Percentiles rank a stretch among this genome's conserved stretches.
Conservation (phyloP, 129 eudicot genomes). For the Pseudognaphalium luteoalbum region DNA sequence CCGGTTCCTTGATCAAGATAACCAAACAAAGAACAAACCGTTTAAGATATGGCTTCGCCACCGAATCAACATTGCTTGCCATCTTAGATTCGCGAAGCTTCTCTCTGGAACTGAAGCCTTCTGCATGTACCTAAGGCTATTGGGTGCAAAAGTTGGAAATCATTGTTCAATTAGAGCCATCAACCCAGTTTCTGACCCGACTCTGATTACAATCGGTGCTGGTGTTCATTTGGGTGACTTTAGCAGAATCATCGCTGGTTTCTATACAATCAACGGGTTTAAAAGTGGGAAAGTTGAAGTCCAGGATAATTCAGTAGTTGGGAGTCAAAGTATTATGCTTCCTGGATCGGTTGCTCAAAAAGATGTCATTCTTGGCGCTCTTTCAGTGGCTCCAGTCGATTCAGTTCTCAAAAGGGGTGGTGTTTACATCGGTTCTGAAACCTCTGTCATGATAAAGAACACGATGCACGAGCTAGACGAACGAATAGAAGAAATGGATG, state of each 20-base stretch:
- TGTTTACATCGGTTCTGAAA: conserved; percentile 71
- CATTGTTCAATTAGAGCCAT: conserved; percentile 83
- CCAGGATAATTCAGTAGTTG: conserved; percentile 61
- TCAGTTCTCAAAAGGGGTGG: conserved; percentile 73
- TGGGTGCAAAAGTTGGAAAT: conserved; percentile 74
- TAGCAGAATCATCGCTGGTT: conserved; percentile 61
- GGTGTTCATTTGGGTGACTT: conserved; percentile 90
- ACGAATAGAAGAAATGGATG: conserved; percentile 80
- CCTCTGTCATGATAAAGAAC: conserved; percentile 81
- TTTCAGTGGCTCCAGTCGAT: conserved; percentile 70
- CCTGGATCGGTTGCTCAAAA: conserved; percentile 68
- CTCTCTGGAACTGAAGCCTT: conserved; percentile 90
- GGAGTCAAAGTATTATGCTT: conserved; percentile 76
- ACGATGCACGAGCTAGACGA: conserved; percentile 66
- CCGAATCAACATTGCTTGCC: conserved; percentile 58
- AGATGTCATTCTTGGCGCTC: conserved; percentile 79
- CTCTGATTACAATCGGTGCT: conserved; percentile 49
- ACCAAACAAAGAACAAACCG: conserved; percentile 33
- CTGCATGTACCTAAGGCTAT: conserved; percentile 59
- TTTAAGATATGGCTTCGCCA: conserved; percentile 63
- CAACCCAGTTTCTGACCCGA: conserved; percentile 71
- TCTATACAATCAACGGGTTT: conserved; percentile 52
- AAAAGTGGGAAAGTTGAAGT: conserved; percentile 56
- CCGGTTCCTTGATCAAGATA: conserved; percentile 37
- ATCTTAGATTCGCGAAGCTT: conserved; percentile 70